Evolutionary conservation across 305 asterid species (phyloP), one percentile per base, ranked within the genome.

Genomic region (Petunia hybrid): DNA sequence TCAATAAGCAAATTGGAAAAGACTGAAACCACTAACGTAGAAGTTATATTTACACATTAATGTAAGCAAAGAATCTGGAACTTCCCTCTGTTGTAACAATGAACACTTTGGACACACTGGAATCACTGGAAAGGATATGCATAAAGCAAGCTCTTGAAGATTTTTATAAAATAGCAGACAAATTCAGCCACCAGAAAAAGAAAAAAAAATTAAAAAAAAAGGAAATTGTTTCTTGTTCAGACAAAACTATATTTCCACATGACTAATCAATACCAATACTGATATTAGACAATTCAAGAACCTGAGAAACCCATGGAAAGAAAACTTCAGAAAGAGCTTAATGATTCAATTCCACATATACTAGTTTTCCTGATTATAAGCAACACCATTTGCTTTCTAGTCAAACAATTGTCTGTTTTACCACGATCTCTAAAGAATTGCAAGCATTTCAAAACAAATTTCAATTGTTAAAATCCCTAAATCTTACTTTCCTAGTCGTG

Each of bases 261-360:
- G 31, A 57, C 63, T n/a, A 57, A 57, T 57, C 63, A n/a, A 57
- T 57, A 57, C 35, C 63, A 57, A 57, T n/a, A n/a, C 63, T 14
- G 3, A 57, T 57, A 57, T 57, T 14, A 57, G 63, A 57, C 4
- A 14, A 14, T 57, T 57, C 63, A 57, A n/a, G 63, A 57, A 57
- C 36, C n/a, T 57, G 63, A n/a, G 2, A 56, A n/a, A 57, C 35
- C 4, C 1, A 57, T 14, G 14, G 35, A 57, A 57, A 5, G 63
- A 57, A 3, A 57, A n/a, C 63, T 57, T 57, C 63, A 57, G 35
- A 57, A 1, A 8, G 63, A 57, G 63, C 35, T 57, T 57, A 7
- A 14, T 57, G 31, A 57, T 16, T 57, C 63, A 57, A n/a, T 57
- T 57, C 57, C 63, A 57, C 35, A 57, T 5, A n/a, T 57, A 16